Evolutionary conservation across 1,139 yeast species (phyloP), one percentile per base, ranked within the genome.

Genomic region (Nakaseomyces sp.): DNA sequence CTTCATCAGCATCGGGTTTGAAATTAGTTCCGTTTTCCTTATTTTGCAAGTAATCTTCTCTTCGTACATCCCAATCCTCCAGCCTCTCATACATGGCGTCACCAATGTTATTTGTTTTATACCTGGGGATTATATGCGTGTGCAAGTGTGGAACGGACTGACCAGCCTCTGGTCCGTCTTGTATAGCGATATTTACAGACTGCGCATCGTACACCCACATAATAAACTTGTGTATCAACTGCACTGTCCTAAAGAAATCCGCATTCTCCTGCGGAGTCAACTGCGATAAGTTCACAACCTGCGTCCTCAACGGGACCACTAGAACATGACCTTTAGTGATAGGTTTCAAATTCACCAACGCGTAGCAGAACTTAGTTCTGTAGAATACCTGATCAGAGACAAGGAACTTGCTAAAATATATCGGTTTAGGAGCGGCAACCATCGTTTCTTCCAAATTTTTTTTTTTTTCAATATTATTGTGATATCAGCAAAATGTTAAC

Each of bases 131-230:
- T 15, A 91, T 66, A 61, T 91, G 98, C 28, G 96, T 82, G 61
- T 91, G 98, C 22, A 91, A 72, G 63, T 91, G 98, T 2, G 96
- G 95, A 1, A 91, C 81, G 15, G 91, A 77, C 60, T 91, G 98
- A 3, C 98, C 98, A 2, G 96, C 91, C 44, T 86, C 87, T 0
- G 91, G 86, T 0, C 98, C 98, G 61, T 91, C 98, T 60, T 91
- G 98, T 46, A 91, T 86, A 13, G 96, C 88, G 25, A 91, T 74
- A 58, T 91, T 91, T 48, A 87, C 63, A 1, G 95, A 70, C 53
- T 88, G 94, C 0, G 96, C 94, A 38, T 78, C 71, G 61, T 81
- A 88, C 13, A 72, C 67, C 47, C 70, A 59, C 50, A 73, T 78
- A 24, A 91, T 79, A 51, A 85, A 82, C 45, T 67, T 65, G 49